phyloP scores from a whole-genome alignment of 2,329 filamentous ascomycete species.

The Fusarium austroafricanum region DNA sequence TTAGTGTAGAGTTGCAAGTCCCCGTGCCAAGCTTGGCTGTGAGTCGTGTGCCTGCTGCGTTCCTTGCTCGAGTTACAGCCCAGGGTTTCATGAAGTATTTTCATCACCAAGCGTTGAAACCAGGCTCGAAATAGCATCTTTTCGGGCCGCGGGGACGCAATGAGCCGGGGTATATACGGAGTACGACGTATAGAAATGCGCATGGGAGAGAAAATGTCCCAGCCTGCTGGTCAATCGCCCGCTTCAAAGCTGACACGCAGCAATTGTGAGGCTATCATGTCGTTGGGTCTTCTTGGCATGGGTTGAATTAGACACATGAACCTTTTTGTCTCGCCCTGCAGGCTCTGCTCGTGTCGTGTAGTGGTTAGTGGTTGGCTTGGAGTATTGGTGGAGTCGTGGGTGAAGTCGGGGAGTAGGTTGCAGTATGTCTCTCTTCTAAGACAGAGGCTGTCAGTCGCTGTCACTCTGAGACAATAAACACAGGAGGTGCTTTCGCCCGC shows the following conservation, averaged over 20 bases:
- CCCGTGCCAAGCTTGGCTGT: conserved; percentile 26
- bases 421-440: conserved; percentile 11
- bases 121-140: conserved; percentile 25
- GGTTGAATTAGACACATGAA: conserved; percentile 1
- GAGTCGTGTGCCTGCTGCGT: conserved; percentile 9
- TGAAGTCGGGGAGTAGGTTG: conserved; percentile 4
- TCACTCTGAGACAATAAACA: conserved; percentile 11
- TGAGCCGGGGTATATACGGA: conserved; percentile 1
- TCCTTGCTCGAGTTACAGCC: conserved; percentile 13
- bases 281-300: conserved; percentile 5
- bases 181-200: not conserved
- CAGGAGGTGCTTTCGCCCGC: not conserved
- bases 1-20: conserved; percentile 4
- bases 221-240: not conserved
- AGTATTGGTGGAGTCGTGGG: not conserved
- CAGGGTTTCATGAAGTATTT: not conserved
- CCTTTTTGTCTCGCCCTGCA: conserved; percentile 10
- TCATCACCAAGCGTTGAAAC: not conserved
- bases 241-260: conserved; percentile 17
- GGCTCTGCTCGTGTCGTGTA: not conserved
- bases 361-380: no score
- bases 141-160: conserved; percentile 4
- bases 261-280: conserved; percentile 11
- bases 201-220: not conserved
- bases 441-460: not conserved